Conservation (phyloP, 345 rosid species). For the Viola odorata region DNA sequence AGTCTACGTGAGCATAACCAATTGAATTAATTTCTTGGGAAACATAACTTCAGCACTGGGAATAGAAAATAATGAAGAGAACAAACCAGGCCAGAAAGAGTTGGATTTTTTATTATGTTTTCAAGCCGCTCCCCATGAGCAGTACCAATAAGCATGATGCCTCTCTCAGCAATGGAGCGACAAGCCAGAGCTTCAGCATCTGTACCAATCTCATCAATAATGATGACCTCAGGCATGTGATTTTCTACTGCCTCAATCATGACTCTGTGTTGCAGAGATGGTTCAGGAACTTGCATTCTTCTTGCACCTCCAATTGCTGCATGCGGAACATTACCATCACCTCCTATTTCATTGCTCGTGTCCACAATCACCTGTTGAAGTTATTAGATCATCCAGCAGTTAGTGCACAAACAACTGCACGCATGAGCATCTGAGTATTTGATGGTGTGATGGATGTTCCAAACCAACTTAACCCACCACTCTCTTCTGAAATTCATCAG, state of each 20-base stretch:
- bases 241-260: constrained; percentile 78
- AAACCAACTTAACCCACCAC: constrained; percentile 37
- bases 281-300: constrained; percentile 71
- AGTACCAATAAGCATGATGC: constrained; percentile 60
- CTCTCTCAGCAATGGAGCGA: constrained; percentile 62
- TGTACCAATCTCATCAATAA: constrained; percentile 66
- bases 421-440: too few relatives aligned
- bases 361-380: constrained; percentile 51
- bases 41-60: too few relatives aligned
- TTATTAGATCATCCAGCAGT: too few relatives aligned
- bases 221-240: constrained; percentile 72
- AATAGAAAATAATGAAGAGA: not conserved
- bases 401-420: too few relatives aligned
- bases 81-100: constrained; percentile 54
- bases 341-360: constrained; percentile 76
- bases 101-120: constrained; percentile 53
- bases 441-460: too few relatives aligned
- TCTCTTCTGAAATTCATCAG: constrained; percentile 56
- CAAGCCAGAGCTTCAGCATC: constrained; percentile 65
- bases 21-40: too few relatives aligned
- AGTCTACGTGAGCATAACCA: too few relatives aligned
- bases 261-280: constrained; percentile 57
- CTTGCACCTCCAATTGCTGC: constrained; percentile 69
- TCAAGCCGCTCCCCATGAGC: constrained; percentile 65
- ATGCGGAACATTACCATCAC: constrained; percentile 72